These are phyloP conservation scores for Boehmeria nivea DNA, from an alignment of 306 rosid species.

Conservation along the genomic window DNA sequence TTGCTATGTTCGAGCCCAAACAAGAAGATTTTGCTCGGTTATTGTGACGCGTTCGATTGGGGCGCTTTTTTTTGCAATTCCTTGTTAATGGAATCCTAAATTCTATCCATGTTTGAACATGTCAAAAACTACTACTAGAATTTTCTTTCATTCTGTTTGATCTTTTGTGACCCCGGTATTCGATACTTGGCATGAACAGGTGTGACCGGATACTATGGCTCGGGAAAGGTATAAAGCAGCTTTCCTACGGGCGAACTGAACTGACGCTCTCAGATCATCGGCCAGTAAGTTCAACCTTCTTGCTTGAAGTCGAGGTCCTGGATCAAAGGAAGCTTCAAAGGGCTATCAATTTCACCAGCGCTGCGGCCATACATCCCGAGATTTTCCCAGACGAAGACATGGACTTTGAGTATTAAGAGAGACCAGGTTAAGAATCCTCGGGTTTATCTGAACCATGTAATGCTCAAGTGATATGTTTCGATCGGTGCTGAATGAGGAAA, in stretches of 20 bases:
- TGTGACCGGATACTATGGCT: conserved; percentile 85
- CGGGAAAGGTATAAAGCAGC: conserved; percentile 80
- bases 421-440: too few relatives aligned
- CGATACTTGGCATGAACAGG: conserved; percentile 40
- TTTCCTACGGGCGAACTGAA: conserved; percentile 59
- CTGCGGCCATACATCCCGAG: conserved; percentile 60
- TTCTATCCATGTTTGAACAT: too few relatives aligned
- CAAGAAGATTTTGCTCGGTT: too few relatives aligned
- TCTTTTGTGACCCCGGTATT: too few relatives aligned
- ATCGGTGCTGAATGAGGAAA: not conserved
- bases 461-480: too few relatives aligned
- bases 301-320: conserved; percentile 78
- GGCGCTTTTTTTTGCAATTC: too few relatives aligned
- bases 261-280: conserved; percentile 71
- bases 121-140: too few relatives aligned
- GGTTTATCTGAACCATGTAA: too few relatives aligned
- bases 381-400: conserved; percentile 48
- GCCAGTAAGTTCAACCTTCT: conserved; percentile 70
- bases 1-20: too few relatives aligned
- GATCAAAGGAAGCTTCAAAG: conserved; percentile 69
- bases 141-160: too few relatives aligned
- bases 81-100: too few relatives aligned
- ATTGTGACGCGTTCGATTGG: too few relatives aligned
- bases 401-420: conserved; percentile 18
- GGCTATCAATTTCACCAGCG: conserved; percentile 55